Conservation (phyloP, 192 early-diverging fungal species). For the Diversispora eburnea region DNA sequence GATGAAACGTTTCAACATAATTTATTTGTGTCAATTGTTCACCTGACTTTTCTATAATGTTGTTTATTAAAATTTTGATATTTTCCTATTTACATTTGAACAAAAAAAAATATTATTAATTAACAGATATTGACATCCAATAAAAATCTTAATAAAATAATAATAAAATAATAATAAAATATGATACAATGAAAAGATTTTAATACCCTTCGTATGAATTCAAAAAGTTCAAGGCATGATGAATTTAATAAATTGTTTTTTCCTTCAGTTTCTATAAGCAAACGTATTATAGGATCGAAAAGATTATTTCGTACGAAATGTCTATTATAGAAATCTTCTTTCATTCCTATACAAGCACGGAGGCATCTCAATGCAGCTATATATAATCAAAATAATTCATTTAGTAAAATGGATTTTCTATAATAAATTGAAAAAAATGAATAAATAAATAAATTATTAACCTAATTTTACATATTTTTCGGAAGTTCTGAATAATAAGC, state of each 20-base stretch:
- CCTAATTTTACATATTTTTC: conserved; percentile 68
- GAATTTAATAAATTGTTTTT: conserved; percentile 84
- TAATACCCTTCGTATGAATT: conserved; percentile 58
- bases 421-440: neutral
- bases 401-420: neutral
- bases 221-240: conserved; percentile 86
- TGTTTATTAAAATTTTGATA: conserved; percentile 64
- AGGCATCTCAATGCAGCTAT: conserved; percentile 76
- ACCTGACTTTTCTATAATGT: conserved; percentile 63
- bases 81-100: conserved; percentile 45
- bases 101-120: neutral
- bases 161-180: neutral
- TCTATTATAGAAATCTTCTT: conserved; percentile 81
- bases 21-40: conserved; percentile 55
- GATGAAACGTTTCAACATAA: conserved; percentile 62
- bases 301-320: conserved; percentile 66
- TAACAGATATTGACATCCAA: neutral
- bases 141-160: neutral
- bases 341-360: conserved; percentile 68
- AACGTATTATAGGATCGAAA: conserved; percentile 62
- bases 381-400: conserved; percentile 5
- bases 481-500: conserved; percentile 62
- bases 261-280: conserved; percentile 59
- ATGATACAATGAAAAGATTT: neutral
- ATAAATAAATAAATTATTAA: conserved; percentile 34